Conservation (phyloP, 1,139 yeast species). For the Hemisphaericaspora subhashii region DNA sequence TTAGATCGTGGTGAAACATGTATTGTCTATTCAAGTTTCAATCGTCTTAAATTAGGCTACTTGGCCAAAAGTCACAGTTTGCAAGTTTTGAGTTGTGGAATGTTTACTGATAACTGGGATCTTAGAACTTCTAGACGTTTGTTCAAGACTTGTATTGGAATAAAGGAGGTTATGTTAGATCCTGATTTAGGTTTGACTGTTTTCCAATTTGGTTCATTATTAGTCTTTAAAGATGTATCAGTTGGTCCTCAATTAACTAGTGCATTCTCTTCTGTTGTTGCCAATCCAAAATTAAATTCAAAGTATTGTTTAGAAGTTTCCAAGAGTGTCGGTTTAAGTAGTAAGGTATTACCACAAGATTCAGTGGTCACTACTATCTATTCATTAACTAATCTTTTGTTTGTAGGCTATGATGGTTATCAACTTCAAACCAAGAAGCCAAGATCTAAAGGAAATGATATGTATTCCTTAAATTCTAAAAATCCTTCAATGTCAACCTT, state of each 20-base stretch:
- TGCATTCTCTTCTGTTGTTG: constrained; percentile 49
- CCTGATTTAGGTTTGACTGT: constrained; percentile 48
- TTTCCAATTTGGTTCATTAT: constrained; percentile 55
- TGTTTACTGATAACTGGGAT: constrained; percentile 41
- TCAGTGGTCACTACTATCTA: constrained; percentile 85
- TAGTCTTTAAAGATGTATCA: constrained; percentile 47
- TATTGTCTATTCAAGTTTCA: constrained; percentile 42
- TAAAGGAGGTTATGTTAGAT: constrained; percentile 45
- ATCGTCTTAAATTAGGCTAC: constrained; percentile 42
- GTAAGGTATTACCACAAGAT: constrained; percentile 64
- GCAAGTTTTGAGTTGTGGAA: constrained; percentile 46
- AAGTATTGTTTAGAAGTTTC: constrained; percentile 37
- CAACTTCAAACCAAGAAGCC: constrained; percentile 12
- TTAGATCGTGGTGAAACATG: constrained; percentile 48
- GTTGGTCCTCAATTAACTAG: constrained; percentile 50
- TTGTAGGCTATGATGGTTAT: constrained; percentile 49
- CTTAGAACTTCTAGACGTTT: constrained; percentile 32
- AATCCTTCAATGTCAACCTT: constrained; percentile 20
- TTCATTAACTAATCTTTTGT: constrained; percentile 73
- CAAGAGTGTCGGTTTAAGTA: constrained; percentile 44
- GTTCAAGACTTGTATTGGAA: constrained; percentile 40
- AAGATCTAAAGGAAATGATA: constrained; percentile 5
- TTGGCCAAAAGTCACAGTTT: constrained; percentile 40
- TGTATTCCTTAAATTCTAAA: constrained; percentile 16
- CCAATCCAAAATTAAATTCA: constrained; percentile 40